Percentiles rank a stretch among this genome's conserved stretches.
Evolutionary conservation across 2,329 filamentous ascomycete genomes (phyloP).

Genomic region (Hymenoscyphus albidus): DNA sequence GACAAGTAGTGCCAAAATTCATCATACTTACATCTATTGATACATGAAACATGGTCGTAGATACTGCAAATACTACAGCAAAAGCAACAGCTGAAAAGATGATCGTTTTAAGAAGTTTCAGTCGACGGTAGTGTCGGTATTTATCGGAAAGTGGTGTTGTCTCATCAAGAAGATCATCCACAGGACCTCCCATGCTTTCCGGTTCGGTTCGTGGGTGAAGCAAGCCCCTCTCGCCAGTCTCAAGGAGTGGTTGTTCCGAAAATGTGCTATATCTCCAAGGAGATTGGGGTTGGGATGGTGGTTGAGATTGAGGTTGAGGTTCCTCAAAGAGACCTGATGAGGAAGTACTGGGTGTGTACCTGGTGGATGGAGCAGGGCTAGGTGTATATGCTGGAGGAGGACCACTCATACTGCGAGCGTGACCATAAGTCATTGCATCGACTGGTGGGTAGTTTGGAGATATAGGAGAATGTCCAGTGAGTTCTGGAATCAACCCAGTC

Average conservation of each 20-base stretch:
- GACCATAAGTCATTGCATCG: conserved; percentile 16
- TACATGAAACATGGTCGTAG: conserved; percentile 12
- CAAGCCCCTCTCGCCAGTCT: conserved; percentile 15
- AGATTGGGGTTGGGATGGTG: conserved; percentile 4
- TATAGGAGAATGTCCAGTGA: conserved; percentile 14
- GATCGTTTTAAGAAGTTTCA: conserved; percentile 16
- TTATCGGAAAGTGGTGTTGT: conserved; percentile 24
- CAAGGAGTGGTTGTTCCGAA: conserved; percentile 22
- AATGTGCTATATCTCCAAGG: conserved; percentile 28
- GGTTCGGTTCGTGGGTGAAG: conserved; percentile 20
- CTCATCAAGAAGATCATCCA: conserved; percentile 20
- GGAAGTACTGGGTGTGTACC: conserved; percentile 6
- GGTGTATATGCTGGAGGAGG: conserved; percentile 31
- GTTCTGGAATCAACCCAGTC: conserved; percentile 12
- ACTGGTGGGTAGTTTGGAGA: conserved; percentile 17
- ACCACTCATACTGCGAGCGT: conserved; percentile 19
- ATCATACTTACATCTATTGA: conserved; percentile 16
- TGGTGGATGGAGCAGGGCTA: conserved; percentile 15
- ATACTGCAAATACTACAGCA: conserved; percentile 12
- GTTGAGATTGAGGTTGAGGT: not conserved
- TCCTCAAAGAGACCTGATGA: conserved; percentile 7
- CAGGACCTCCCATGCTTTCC: conserved; percentile 31
- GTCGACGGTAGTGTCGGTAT: conserved; percentile 7
- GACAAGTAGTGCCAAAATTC: not conserved
- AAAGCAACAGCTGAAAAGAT: conserved; percentile 24